Conservation (phyloP, 2,329 filamentous ascomycete genomes). For the Gyromitra esculenta region DNA sequence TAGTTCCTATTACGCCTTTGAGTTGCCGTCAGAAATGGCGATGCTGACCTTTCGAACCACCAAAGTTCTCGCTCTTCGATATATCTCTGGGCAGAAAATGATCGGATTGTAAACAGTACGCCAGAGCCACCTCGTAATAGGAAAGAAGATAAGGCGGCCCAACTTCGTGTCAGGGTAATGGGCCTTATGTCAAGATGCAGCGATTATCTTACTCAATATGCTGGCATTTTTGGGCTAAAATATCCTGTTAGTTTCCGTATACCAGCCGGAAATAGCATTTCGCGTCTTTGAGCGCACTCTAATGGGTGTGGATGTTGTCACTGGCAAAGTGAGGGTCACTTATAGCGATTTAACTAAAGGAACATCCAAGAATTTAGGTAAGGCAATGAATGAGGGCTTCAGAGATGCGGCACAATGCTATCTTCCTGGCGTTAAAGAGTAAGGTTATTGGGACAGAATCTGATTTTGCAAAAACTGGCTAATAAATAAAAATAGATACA, state of each 20-base stretch:
- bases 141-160: conserved; percentile 19
- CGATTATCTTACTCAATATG: conserved; percentile 65
- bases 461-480: neutral
- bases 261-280: conserved; percentile 67
- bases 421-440: conserved; percentile 26
- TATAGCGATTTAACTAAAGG: conserved; percentile 59
- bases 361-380: conserved; percentile 60
- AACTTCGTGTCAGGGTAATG: conserved; percentile 64
- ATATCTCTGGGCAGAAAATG: conserved; percentile 69
- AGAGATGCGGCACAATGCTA: conserved; percentile 60
- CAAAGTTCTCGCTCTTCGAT: conserved; percentile 66
- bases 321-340: conserved; percentile 63
- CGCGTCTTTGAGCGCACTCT: conserved; percentile 67
- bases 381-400: conserved; percentile 62
- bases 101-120: conserved; percentile 61
- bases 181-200: conserved; percentile 69
- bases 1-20: neutral
- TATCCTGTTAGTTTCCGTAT: conserved; percentile 62
- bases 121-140: conserved; percentile 28
- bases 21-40: neutral
- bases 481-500: conserved; percentile 61
- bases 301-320: conserved; percentile 66
- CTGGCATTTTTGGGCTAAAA: conserved; percentile 60
- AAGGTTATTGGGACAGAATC: neutral
- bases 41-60: neutral